phyloP scores from a whole-genome alignment of 2,329 filamentous ascomycete species.

The Xylariaceae sp. region DNA sequence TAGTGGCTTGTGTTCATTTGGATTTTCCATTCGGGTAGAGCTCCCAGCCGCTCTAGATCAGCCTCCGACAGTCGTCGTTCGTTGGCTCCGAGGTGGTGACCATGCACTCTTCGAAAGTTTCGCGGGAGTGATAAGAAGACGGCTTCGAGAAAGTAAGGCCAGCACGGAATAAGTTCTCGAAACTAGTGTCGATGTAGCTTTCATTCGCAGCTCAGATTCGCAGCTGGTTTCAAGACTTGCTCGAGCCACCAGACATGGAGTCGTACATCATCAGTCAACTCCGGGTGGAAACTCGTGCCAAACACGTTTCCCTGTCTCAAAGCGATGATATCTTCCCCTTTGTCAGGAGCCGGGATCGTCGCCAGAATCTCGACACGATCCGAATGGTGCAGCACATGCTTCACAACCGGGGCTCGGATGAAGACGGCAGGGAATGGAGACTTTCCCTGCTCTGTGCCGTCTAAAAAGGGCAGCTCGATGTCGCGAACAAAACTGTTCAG shows the following conservation, averaged over 20 bases:
- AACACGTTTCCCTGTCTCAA: constrained; percentile 89
- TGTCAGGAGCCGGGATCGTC: constrained; percentile 41
- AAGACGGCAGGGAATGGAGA: constrained; percentile 79
- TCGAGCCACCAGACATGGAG: constrained; percentile 94
- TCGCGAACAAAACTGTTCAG: constrained; percentile 83
- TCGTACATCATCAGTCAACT: constrained; percentile 80
- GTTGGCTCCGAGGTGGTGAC: constrained; percentile 76
- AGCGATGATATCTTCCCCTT: constrained; percentile 75
- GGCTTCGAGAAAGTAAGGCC: constrained; percentile 6
- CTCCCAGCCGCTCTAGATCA: constrained; percentile 34
- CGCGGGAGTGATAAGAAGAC: constrained; percentile 55
- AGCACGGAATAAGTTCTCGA: neutral
- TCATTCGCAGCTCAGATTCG: no score
- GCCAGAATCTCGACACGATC: constrained; percentile 47
- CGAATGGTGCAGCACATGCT: constrained; percentile 58
- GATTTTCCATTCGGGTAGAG: constrained; percentile 53
- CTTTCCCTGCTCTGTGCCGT: constrained; percentile 21
- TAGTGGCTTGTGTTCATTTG: constrained; percentile 45
- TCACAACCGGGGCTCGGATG: constrained; percentile 90
- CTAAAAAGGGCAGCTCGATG: constrained; percentile 68
- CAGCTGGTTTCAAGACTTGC: constrained; percentile 49
- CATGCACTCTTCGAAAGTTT: constrained; percentile 80
- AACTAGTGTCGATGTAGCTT: no score
- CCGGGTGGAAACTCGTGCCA: constrained; percentile 93
- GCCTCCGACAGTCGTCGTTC: constrained; percentile 46